Evolutionary conservation across 2,329 filamentous ascomycete species (phyloP), one percentile per base, ranked within the genome.

Genomic region (Microthyrium microscopicum): DNA sequence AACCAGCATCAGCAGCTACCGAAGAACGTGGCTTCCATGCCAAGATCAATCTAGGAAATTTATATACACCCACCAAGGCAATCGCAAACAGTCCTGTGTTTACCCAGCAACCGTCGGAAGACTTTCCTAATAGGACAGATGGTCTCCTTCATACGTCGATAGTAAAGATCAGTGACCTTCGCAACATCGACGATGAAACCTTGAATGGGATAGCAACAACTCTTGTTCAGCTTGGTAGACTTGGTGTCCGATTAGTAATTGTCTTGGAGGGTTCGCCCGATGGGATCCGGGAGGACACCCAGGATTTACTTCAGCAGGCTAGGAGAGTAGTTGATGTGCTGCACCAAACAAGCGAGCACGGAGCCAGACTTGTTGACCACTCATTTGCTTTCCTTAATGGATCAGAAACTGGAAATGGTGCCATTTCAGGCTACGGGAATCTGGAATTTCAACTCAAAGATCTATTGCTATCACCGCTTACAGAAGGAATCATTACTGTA

Each of bases 181-280:
- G 91, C 44, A 55, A 63, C 2, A 65, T 91, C 29, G 67, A 80
- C 44, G 68, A 84, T 38, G 56, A 61, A 2, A 79, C 72, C 0
- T 51, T 95, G 8, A 56, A 67, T 29, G 85, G 83, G 1, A 72
- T 95, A 37, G 82, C 77, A 4, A 73, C 77, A 50, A 95, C 89
- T 0, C 57, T 98, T 26, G 75, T 76, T 20, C 87, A 93, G 51
- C 70, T 98, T 31, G 71, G 74, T 25, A 73, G 77, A 33, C 66
- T 98, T 11, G 87, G 89, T 3, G 67, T 98, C 43, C 65, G 73
- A 31, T 84, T 83, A 39, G 72, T 85, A 15, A 70, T 98, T 0
- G 77, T 95, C 1, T 60, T 94, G 6, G 87, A 94, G 45, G 46
- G 37, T 49, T 52, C 18, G 39, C 43, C 43, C 30, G 49, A 47